Evolutionary conservation across 192 early-diverging fungal genomes (phyloP).

Genomic region (Lobosporangium transversale): DNA sequence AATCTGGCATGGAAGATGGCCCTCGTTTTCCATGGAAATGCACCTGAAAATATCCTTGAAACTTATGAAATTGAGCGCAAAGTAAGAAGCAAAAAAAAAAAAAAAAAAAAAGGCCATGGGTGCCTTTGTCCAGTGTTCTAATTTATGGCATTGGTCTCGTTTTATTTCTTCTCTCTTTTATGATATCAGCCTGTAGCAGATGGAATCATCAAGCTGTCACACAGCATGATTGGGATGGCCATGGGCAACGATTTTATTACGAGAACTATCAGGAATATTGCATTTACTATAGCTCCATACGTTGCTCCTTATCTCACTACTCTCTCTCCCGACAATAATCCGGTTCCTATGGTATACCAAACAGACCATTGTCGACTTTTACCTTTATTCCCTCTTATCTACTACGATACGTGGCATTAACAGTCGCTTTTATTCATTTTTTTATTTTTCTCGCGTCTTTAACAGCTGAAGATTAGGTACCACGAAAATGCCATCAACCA

Average conservation of each 20-base stretch:
- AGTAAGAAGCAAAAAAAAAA: conserved; percentile 6
- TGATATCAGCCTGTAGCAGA: conserved; percentile 29
- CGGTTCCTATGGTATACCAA: conserved; percentile 26
- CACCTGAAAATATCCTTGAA: conserved; percentile 23
- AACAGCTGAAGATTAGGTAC: conserved; percentile 27
- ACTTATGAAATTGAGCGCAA: conserved; percentile 36
- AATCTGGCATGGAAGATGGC: conserved; percentile 61
- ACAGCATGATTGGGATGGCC: conserved; percentile 10
- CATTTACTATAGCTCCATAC: conserved; percentile 25
- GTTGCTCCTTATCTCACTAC: conserved; percentile 31
- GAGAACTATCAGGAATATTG: conserved; percentile 17
- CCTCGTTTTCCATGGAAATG: conserved; percentile 47
- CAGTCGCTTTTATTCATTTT: not conserved
- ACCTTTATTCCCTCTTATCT: too few species aligned
- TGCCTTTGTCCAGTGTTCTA: too few species aligned
- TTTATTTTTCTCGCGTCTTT: not conserved
- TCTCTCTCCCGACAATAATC: conserved; percentile 9
- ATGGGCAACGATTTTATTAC: conserved; percentile 21
- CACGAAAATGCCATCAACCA: conserved; percentile 34
- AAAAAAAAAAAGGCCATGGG: too few species aligned
- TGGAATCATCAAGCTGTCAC: conserved; percentile 29
- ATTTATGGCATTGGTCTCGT: too few species aligned
- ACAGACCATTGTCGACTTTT: too few species aligned
- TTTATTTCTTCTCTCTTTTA: too few species aligned
- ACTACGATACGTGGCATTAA: too few species aligned